Base-by-base conservation (phyloP, 2,329 filamentous ascomycete genomes). In the Saccharata proteae region DNA sequence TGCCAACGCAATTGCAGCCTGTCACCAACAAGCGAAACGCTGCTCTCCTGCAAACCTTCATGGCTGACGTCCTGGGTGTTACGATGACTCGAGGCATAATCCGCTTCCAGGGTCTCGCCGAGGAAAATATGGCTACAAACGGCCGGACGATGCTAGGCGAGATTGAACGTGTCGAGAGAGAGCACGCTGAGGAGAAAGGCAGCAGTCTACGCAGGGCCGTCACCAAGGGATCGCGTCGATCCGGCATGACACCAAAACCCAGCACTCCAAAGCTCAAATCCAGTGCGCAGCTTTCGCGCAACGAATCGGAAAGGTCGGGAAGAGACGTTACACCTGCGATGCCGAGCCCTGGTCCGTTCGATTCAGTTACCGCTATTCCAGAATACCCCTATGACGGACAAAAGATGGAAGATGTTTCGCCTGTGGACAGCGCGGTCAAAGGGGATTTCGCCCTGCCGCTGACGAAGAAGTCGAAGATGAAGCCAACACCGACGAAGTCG, bases 21-120 rank as follows among this genome's bases (percentile, higher is more conserved):
- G 69, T 74, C 3, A 82, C 74, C 31, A 93, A 93, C 58, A 80
- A 80, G 51, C 74, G 83, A 39, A 90, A 88, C 52, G 74, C 82
- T 1, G 66, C 69, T n/a, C 58, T 92, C 12, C 69, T 92, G 3
- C 81, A 90, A 48, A 65, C 64, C n/a, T 77, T 80, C 50, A 69
- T 93, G 53, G 65, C 74, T 10, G 77, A 83, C 15, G 65, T 74
- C 1, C 62, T 93, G 0, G 69, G 71, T 2, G 80, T 93, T 3
- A 46, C 64, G 0, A 54, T 75, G 0, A 62, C 71, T 1, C 69
- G 82, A 22, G 84, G 85, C 2, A 65, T 85, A 19, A 57, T 93
- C 34, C 74, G 76, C 19, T 93, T 88, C 45, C 57, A 74, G 5
- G 60, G 77, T 1, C 69, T 83, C 4, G 52, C 68, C 0, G 81